Conservation (phyloP, 257 asterid genomes). For the Nicotiana tabacum region DNA sequence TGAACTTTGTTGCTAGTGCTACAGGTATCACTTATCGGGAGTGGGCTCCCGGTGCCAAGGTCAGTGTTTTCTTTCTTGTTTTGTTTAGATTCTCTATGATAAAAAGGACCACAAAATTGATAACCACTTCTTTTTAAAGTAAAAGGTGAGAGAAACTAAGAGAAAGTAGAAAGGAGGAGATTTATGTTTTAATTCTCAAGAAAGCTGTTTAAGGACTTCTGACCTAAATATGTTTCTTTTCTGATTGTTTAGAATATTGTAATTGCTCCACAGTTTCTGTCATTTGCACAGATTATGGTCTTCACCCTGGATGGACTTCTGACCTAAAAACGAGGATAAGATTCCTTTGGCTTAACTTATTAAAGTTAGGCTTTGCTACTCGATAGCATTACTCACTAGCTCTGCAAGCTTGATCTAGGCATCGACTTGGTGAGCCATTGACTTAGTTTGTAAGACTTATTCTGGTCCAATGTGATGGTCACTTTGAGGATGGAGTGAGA, state of each 20-base stretch:
- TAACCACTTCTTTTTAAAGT: neutral
- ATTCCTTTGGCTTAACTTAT: neutral
- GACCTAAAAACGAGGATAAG: neutral
- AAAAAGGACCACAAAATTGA: neutral
- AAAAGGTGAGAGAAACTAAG: neutral
- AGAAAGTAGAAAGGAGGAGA: neutral
- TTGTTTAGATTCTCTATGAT: neutral
- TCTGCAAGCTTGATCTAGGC: neutral
- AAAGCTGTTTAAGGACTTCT: neutral
- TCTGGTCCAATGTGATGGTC: neutral
- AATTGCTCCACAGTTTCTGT: neutral
- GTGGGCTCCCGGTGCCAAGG: conserved; percentile 99
- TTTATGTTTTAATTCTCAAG: neutral
- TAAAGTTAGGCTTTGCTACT: neutral
- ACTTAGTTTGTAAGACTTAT: neutral
- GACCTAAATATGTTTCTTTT: neutral
- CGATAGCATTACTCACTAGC: neutral
- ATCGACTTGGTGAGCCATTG: neutral
- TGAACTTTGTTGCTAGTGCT: conserved; percentile 53
- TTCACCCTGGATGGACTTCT: neutral
- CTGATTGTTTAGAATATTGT: neutral
- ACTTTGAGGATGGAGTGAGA: neutral
- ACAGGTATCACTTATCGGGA: conserved; percentile 94
- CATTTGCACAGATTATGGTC: neutral
- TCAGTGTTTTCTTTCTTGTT: conserved; percentile 30